A percentile compares a stretch with the other conserved stretches of the same genome.
Evolutionary conservation across 169 alveolate species (phyloP).

Genomic region (Besnoitia besnoiti): DNA sequence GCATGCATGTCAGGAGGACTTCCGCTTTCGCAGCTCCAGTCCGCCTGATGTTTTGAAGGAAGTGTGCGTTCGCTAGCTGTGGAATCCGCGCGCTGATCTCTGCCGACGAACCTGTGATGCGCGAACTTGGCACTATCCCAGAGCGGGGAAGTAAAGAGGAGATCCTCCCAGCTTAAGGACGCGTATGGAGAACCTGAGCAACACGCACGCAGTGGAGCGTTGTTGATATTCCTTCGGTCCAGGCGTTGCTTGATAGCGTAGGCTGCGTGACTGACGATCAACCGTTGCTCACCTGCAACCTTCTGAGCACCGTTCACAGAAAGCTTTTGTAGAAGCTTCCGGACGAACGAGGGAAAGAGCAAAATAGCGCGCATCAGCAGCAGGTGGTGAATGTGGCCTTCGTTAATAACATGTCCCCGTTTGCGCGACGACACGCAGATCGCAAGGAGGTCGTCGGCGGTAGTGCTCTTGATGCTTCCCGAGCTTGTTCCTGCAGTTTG

Average conservation of each 20-base stretch:
- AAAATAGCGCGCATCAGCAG: slow-evolving; percentile 57
- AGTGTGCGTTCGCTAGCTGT: too few relatives aligned
- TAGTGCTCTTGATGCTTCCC: not conserved
- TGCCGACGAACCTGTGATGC: slow-evolving; percentile 18
- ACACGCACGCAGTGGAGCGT: not conserved
- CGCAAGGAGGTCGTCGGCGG: slow-evolving; percentile 20
- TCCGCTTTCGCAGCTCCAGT: too few relatives aligned
- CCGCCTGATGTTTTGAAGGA: too few relatives aligned
- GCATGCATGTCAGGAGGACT: too few relatives aligned
- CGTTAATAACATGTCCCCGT: not conserved
- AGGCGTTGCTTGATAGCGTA: not conserved
- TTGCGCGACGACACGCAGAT: not conserved
- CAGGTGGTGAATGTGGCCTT: slow-evolving; percentile 19
- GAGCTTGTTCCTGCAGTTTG: not conserved
- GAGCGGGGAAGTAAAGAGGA: slow-evolving; percentile 26
- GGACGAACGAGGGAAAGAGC: slow-evolving; percentile 51
- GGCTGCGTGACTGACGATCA: not conserved
- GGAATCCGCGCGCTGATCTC: too few relatives aligned
- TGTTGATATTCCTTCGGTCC: too few relatives aligned
- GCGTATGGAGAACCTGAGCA: slow-evolving; percentile 33
- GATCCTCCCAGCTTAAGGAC: not conserved
- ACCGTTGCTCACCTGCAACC: slow-evolving; percentile 32
- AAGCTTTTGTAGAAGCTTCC: slow-evolving; percentile 8
- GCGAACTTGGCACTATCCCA: not conserved
- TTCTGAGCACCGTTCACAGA: slow-evolving; percentile 9